Base-by-base conservation (phyloP, 805 yeast genomes). In the Huiozyma sinensis region DNA sequence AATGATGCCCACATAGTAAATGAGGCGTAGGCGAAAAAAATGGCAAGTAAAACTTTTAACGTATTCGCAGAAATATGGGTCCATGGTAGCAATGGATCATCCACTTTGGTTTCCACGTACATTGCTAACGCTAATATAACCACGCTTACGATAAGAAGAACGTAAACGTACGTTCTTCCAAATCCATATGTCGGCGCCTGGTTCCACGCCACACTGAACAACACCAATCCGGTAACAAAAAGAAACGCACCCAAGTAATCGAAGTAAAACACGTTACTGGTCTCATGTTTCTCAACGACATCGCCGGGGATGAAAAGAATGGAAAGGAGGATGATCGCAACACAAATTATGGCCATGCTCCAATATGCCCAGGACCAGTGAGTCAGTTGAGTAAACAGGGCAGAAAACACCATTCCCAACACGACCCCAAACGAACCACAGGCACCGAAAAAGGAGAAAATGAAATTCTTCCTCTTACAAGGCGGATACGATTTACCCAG, bases 111-210 rank as follows among this genome's bases (percentile, higher is more conserved):
- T 52, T 81, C 85, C 12, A 70, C 56, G 31, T 55, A 52, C 38
- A 67, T 24, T 11, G 46, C 45, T 2, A 36, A 7, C 9, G 24
- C 12, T 31, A 45, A 64, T 52, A 79, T 77, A 1, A 54, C 64
- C 1, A 54, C 56, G 0, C 83, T 73, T 8, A 79, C 58, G 1
- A 77, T 65, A 31, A 79, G 58, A 7, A 80, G 58, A 0, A 65
- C 70, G 39, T 75, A 73, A 29, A 75, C 71, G 50, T 79, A 79
- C 1, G 76, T 67, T 0, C 55, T 54, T 7, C 57, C 49, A 84
- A 85, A 81, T 13, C 85, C 83, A 3, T 65, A 77, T 3, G 71
- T 69, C 0, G 86, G 83, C 4, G 79, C 86, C 54, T 81, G 83
- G 50, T 76, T 79, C 77, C 83, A 76, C 3, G 74, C 73, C 49